These are phyloP conservation scores for Tylopilus sp. DNA, from an alignment of 768 basidiomycete species.

Conservation along the genomic window DNA sequence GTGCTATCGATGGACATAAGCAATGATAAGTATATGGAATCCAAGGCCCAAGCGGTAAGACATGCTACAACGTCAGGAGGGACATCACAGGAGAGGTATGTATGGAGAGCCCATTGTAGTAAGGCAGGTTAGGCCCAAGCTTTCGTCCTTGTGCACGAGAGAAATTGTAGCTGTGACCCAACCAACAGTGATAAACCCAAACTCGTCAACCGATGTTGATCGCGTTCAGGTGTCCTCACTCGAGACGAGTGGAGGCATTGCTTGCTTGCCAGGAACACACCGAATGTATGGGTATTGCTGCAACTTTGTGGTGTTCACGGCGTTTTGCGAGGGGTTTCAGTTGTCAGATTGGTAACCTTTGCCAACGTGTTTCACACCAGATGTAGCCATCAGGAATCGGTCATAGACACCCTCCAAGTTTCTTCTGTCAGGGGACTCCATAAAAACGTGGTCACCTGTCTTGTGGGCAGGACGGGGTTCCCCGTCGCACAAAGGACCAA, in stretches of 20 bases:
- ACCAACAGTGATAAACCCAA: constrained; percentile 49
- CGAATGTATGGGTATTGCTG: constrained; percentile 22
- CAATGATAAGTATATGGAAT: too few species aligned
- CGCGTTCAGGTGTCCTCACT: constrained; percentile 53
- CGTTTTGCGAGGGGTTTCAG: constrained; percentile 39
- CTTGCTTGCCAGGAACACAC: constrained; percentile 39
- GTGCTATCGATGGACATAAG: constrained; percentile 7
- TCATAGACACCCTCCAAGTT: constrained; percentile 76
- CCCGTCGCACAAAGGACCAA: constrained; percentile 52
- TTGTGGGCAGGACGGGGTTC: constrained; percentile 59
- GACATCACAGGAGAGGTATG: constrained; percentile 9
- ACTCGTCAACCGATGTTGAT: constrained; percentile 60
- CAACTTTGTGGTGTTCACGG: constrained; percentile 19
- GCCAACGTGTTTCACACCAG: constrained; percentile 75
- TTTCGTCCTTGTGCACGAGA: constrained; percentile 42
- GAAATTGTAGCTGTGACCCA: constrained; percentile 21
- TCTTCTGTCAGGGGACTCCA: constrained; percentile 56
- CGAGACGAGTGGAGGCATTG: constrained; percentile 74
- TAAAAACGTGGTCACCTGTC: constrained; percentile 32
- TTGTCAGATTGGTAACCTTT: constrained; percentile 79
- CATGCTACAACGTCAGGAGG: too few species aligned
- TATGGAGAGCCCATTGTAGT: constrained; percentile 13
- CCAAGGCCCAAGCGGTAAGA: not conserved
- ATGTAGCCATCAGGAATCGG: constrained; percentile 77
- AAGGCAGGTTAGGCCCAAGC: constrained; percentile 41